Evolutionary conservation across 2,329 filamentous ascomycete species (phyloP).

Genomic region (Bretziella fagacearum): DNA sequence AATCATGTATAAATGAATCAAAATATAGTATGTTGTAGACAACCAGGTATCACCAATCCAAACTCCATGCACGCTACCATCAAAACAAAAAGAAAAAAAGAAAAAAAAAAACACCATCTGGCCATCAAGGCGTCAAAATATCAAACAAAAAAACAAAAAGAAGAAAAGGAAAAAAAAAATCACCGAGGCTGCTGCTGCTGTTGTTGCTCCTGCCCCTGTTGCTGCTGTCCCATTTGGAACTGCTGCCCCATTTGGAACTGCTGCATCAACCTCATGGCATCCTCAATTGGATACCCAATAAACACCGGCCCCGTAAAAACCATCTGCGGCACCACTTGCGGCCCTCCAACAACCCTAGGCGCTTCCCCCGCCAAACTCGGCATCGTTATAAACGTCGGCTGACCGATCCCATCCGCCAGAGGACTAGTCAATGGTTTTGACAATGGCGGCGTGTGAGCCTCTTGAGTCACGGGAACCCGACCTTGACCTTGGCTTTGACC

Average conservation of each 20-base stretch:
- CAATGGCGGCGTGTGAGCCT: neutral
- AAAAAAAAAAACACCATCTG: neutral
- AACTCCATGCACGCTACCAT: neutral
- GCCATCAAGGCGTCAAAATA: neutral
- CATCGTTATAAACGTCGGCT: conserved; percentile 37
- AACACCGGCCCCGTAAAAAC: conserved; percentile 88
- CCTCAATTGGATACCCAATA: conserved; percentile 73
- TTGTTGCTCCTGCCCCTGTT: neutral
- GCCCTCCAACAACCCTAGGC: conserved; percentile 6
- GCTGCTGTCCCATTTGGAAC: neutral
- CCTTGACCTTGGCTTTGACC: neutral
- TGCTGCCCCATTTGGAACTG: conserved; percentile 26
- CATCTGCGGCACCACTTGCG: conserved; percentile 40
- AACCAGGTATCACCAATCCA: neutral
- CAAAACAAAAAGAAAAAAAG: neutral
- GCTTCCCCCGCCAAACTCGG: conserved; percentile 20
- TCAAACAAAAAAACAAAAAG: neutral
- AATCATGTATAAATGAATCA: neutral
- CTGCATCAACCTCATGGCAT: conserved; percentile 61
- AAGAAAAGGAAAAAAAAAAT: conserved; percentile 6
- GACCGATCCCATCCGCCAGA: conserved; percentile 14
- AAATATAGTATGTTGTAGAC: neutral
- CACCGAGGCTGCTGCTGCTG: neutral
- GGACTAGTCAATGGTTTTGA: neutral
- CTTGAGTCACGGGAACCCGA: neutral